phyloP scores from a whole-genome alignment of 192 early-diverging fungal species.

The Spizellomyces sp. region DNA sequence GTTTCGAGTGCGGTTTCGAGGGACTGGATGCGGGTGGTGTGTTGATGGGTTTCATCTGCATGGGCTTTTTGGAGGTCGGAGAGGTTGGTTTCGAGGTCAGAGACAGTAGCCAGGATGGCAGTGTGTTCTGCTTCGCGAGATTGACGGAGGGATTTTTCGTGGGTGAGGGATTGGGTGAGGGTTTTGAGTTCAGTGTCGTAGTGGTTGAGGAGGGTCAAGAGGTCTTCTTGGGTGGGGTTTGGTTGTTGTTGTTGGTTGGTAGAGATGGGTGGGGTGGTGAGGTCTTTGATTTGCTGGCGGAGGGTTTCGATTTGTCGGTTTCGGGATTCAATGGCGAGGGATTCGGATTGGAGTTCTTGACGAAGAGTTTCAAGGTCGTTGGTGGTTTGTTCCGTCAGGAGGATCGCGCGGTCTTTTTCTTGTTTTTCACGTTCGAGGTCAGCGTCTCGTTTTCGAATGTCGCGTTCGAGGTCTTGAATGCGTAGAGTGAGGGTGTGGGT shows the following conservation, averaged over 20 bases:
- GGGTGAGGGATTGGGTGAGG: neutral
- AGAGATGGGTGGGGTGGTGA: neutral
- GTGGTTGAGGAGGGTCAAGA: neutral
- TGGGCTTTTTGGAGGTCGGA: slow-evolving; percentile 1
- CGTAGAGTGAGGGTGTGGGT: neutral
- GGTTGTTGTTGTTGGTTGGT: neutral
- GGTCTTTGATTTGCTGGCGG: slow-evolving; percentile 5
- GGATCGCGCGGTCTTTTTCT: neutral
- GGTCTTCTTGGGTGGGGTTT: neutral
- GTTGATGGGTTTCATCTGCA: neutral
- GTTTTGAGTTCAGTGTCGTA: slow-evolving; percentile 24
- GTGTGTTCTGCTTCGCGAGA: slow-evolving; percentile 20
- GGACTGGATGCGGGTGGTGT: too few relatives aligned
- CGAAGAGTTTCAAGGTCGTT: neutral
- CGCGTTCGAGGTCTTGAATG: neutral
- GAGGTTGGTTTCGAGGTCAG: slow-evolving; percentile 21
- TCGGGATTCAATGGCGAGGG: slow-evolving; percentile 2
- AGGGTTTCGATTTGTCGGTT: slow-evolving; percentile 14
- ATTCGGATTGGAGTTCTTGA: neutral
- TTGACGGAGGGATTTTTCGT: slow-evolving; percentile 14
- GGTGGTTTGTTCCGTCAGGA: neutral
- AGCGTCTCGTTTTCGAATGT: neutral
- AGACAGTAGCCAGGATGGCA: slow-evolving; percentile 3
- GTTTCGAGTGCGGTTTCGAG: too few relatives aligned
- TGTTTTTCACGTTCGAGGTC: neutral